Base-by-base conservation (phyloP, 306 rosid genomes). In the Trifolium repens region DNA sequence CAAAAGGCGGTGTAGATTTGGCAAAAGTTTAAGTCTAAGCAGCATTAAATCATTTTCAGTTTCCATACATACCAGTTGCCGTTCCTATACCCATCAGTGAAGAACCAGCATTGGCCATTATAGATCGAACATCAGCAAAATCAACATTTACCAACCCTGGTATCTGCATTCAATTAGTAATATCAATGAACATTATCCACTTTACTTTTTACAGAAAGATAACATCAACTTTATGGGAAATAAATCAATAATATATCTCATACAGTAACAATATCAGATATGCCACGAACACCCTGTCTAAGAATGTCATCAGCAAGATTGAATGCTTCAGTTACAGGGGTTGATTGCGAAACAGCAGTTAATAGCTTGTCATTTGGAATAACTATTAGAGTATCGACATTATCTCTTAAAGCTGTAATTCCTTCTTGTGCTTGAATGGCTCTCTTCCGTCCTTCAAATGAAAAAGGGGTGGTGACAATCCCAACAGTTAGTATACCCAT, bases 361-460 rank as follows among this genome's bases (percentile, higher is more conserved):
- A 94, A 88, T 43, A 94, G 84, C 84, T 91, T 94, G 91, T 94
- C 98, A 73, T 94, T 94, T 53, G 98, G 97, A 90, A 94, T 94
- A 83, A 94, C 96, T 73, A 94, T 94, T 71, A 94, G 87, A 0
- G 98, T 94, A 79, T 94, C 98, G 67, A 94, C 98, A 72, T 81
- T 94, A 81, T 91, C 98, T 84, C 98, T 87, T 76, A 94, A 85
- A 77, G 98, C 96, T 53, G 98, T 93, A 80, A 91, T 91, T 79
- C 98, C 98, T 91, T 94, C 98, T 87, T 94, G 98, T 40, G 98
- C 98, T 85, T 94, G 98, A 84, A 94, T 96, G 35, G 98, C 94
- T 79, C 98, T 89, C 80, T 90, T 91, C 27, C 98, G 84, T 69
- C 97, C 98, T 85, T 94, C 98, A 83, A 94, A 94, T 74, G 98